Conservation (phyloP, 1,139 yeast genomes). For the Wickerhamiella infanticola region DNA sequence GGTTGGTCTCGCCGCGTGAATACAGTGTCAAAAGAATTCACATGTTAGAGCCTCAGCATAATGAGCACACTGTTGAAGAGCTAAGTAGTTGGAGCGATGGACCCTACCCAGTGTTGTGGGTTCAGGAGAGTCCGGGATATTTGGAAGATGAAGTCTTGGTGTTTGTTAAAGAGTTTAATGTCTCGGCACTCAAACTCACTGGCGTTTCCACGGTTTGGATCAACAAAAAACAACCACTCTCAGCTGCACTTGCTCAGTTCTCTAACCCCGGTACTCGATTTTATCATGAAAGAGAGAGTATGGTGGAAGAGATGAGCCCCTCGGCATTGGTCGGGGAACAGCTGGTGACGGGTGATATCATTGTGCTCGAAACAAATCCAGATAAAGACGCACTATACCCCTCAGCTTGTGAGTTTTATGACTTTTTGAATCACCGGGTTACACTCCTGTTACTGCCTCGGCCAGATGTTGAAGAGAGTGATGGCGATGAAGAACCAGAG, state of each 20-base stretch:
- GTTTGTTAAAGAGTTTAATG: constrained; percentile 61
- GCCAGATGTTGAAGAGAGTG: constrained; percentile 16
- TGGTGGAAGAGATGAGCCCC: constrained; percentile 25
- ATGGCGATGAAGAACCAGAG: constrained; percentile 29
- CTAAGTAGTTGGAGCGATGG: constrained; percentile 8
- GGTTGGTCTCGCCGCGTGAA: constrained; percentile 2
- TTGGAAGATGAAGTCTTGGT: constrained; percentile 31
- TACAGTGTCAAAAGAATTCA: constrained; percentile 4
- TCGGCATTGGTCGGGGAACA: not conserved
- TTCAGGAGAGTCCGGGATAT: constrained; percentile 17
- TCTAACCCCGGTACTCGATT: not conserved
- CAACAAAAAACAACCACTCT: constrained; percentile 34
- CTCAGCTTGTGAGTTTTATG: constrained; percentile 40
- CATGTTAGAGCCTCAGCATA: constrained; percentile 3
- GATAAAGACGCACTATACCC: constrained; percentile 37
- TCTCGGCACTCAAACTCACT: constrained; percentile 33
- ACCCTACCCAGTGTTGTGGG: constrained; percentile 11
- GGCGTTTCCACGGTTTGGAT: constrained; percentile 56
- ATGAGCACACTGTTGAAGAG: constrained; percentile 4
- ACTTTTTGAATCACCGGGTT: constrained; percentile 49
- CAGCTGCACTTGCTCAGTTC: constrained; percentile 27
- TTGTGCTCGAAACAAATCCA: constrained; percentile 19
- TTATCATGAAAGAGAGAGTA: not conserved
- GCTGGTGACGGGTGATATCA: not conserved
- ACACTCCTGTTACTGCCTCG: constrained; percentile 39